Base-by-base conservation (phyloP, 768 basidiomycete species). In the Suillus paluster region DNA sequence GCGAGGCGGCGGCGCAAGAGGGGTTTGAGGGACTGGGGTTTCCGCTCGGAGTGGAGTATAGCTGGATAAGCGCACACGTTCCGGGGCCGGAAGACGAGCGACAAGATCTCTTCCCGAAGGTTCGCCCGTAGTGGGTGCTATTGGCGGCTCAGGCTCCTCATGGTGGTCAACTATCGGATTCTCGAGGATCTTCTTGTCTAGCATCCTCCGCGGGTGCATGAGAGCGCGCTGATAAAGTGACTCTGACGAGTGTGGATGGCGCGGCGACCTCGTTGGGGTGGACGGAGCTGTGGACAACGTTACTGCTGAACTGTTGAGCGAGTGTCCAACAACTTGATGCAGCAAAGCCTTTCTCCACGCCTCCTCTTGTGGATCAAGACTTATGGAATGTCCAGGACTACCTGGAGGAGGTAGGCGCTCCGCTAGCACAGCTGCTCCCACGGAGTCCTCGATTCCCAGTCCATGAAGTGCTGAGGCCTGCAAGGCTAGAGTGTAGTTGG, bases 281-380 rank as follows among this genome's bases (percentile, higher is more conserved):
- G 83, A 81, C 52, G 30, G 64, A 14, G 60, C 61, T 8, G 27
- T 23, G 14, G 73, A 75, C n/a, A 57, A 57, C 53, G 78, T 79
- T 3, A 84, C 81, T 66, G 82, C 83, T 23, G 83, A 84, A 58
- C 81, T 84, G 63, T 84, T 86, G 41, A 92, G 77, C 4, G 91
- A 92, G 73, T 88, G 88, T 58, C 88, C 86, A 21, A 95, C 91
- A 39, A 91, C 93, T 73, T 92, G 85, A 23, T 86, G 86, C 58
- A 95, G 79, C 25, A 95, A 73, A 0, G 87, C 87, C 72, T 85
- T 91, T 63, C 92, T 80, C 94, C 93, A 95, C 27, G 83, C 80
- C 55, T 88, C 86, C 44, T 89, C 87, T 21, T 78, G 77, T 19
- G 82, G 75, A 69, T 85, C 84, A 53, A 83, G 71, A 9, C 81